Evolutionary conservation across 805 yeast species (phyloP), one percentile per base, ranked within the genome.

Genomic region (Ogataea salicorniae): DNA sequence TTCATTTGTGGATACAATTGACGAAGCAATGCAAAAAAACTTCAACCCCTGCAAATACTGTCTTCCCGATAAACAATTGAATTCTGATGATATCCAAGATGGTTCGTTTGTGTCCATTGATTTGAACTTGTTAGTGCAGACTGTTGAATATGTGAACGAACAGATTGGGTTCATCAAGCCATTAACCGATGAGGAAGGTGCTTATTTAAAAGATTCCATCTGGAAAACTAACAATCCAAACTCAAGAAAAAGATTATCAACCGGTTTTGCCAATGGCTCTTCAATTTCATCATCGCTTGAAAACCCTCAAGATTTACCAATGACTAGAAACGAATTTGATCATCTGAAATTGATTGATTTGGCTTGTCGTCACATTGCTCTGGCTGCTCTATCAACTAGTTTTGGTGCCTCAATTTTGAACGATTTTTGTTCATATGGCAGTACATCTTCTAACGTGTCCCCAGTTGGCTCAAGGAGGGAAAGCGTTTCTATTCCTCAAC

Each of bases 311-410:
- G 61, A 57, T 4, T 18, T 51, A n/a, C 54, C 55, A 26, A 41
- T 77, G 29, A 71, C 81, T 20, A 78, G 80, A 57, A 80, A 80
- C 61, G 87, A 83, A 60, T 71, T 79, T 41, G 89, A 83, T 57
- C 91, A 86, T 59, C 73, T 79, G 56, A 74, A 82, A 50, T 73
- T 84, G 41, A 87, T 84, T 20, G 86, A 81, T 60, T 76, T 82
- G 57, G 94, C 95, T 1, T 87, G 95, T 60, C 80, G 92, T 46
- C 91, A 86, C 63, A 82, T 87, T 58, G 90, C 92, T 1, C 70
- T 83, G 38, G 94, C 94, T 33, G 95, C 94, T 2, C 41, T 59
- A 14, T 60, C 68, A 1, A 62, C 66, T 0, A 52, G 59, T 36
- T 43, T 34, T 22, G 34, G 50, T 35, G 56, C 58, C 0, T 42